Conservation (phyloP, 805 yeast species). For the Yamadazyma paraphyllophila region DNA sequence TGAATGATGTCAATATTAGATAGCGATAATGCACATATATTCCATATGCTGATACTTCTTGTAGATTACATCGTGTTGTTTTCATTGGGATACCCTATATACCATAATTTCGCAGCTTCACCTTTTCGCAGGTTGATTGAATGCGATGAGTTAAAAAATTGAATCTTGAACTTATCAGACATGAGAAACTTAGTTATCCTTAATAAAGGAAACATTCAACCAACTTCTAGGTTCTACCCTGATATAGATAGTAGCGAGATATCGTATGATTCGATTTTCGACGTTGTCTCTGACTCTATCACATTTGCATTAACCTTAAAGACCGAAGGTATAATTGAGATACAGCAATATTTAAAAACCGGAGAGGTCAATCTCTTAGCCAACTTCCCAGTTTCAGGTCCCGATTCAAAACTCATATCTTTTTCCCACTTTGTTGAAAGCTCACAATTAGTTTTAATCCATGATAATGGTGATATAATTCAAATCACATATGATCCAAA, state of each 20-base stretch:
- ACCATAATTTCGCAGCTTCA: neutral
- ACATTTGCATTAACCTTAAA: conserved; percentile 57
- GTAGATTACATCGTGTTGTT: too few relatives aligned
- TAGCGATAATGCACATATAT: too few relatives aligned
- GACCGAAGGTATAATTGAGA: conserved; percentile 60
- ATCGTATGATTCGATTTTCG: conserved; percentile 52
- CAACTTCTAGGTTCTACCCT: conserved; percentile 59
- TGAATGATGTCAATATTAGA: neutral
- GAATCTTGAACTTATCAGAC: neutral
- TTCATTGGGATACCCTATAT: too few relatives aligned
- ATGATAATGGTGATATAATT: conserved; percentile 73
- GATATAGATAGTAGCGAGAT: conserved; percentile 44
- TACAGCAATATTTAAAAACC: conserved; percentile 69
- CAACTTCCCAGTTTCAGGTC: conserved; percentile 51
- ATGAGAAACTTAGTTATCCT: conserved; percentile 53
- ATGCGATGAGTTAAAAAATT: conserved; percentile 7
- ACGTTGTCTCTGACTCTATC: conserved; percentile 69
- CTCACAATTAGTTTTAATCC: conserved; percentile 63
- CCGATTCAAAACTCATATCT: conserved; percentile 39
- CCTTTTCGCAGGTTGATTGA: too few relatives aligned
- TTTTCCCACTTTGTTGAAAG: conserved; percentile 70
- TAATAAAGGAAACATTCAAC: conserved; percentile 52
- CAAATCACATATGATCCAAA: conserved; percentile 59
- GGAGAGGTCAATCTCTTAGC: conserved; percentile 62
- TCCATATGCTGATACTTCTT: too few relatives aligned